Evolutionary conservation across 176 grass and related monocot genomes (phyloP).

Genomic region (Lolium rigidum): DNA sequence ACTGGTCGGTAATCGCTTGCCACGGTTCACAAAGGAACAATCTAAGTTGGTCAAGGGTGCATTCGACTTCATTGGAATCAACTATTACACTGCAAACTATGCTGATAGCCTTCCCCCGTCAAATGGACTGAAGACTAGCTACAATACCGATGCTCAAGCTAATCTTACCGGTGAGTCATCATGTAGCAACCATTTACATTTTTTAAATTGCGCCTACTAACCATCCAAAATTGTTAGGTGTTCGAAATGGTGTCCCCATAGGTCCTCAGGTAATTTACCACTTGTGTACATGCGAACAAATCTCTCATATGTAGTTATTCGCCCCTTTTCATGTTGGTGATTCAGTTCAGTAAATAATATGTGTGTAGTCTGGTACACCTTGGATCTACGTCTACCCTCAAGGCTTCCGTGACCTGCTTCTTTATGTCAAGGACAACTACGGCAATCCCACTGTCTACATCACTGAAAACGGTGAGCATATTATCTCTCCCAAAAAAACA

Average conservation of each 20-base stretch:
- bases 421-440: constrained; percentile 67
- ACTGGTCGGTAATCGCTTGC: constrained; percentile 51
- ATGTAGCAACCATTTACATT: background rate
- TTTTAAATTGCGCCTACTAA: background rate
- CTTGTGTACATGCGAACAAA: background rate
- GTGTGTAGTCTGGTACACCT: constrained; percentile 39
- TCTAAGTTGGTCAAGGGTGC: constrained; percentile 53
- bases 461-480: constrained; percentile 66
- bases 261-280: constrained; percentile 50
- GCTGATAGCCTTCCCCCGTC: constrained; percentile 29
- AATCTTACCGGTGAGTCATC: constrained; percentile 38
- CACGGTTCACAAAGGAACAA: constrained; percentile 55
- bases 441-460: constrained; percentile 63
- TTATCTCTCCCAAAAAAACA: background rate
- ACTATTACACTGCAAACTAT: constrained; percentile 63
- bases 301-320: background rate
- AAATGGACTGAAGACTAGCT: constrained; percentile 32
- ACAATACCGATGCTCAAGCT: constrained; percentile 33
- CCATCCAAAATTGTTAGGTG: constrained; percentile 23
- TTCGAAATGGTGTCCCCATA: constrained; percentile 58
- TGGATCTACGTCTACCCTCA: constrained; percentile 64
- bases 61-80: constrained; percentile 73
- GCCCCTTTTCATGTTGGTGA: background rate
- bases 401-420: constrained; percentile 53
- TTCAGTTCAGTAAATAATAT: background rate